Evolutionary conservation across 208 protist genomes (phyloP), one percentile per base, ranked within the genome.

Genomic region (Trypanosoma cruzi): DNA sequence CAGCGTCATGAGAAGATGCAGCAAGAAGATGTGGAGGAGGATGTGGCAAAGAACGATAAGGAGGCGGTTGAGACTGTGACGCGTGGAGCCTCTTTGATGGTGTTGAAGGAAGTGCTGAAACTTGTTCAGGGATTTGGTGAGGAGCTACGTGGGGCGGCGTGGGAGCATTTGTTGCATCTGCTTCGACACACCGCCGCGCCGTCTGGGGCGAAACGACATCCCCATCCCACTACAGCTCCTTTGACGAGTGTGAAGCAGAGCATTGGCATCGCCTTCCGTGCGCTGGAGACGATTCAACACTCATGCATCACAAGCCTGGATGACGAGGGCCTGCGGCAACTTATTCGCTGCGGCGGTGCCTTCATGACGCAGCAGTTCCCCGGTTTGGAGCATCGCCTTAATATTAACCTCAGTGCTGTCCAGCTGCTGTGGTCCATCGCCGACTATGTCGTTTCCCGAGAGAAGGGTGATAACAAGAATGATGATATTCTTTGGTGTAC

Each of bases 381-480:
- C n/a, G 79, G 62, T 4, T 58, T 61, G 22, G 77, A 88, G 56
- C 70, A 72, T 29, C 84, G 85, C 13, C 68, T 93, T 62, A 82
- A 88, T 65, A 82, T 90, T 34, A 93, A 96, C 57, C 75, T 96
- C 13, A 96, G 84, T 54, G 86, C 91, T 6, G 84, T 93, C 62
- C 91, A 96, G 71, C 67, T 94, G 37, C 67, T 94, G 42, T 96
- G 91, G 89, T 92, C 91, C 36, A 80, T 89, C 20, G 88, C 85
- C 0, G 91, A 96, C 64, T 92, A 86, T 68, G 64, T 92, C 40
- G 86, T 80, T 24, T 56, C 75, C 42, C 36, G 34, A 42, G 28
- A 57, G 28, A 48, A 36, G 16, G 48, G 34, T 32, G 26, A 14
- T 60, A 20, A 46, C 13, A 53, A 44, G 20, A 46, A 67, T 32